Evolutionary conservation across 768 basidiomycete genomes (phyloP), one percentile per base, ranked within the genome.

Genomic region (Kwoniella dendrophila): DNA sequence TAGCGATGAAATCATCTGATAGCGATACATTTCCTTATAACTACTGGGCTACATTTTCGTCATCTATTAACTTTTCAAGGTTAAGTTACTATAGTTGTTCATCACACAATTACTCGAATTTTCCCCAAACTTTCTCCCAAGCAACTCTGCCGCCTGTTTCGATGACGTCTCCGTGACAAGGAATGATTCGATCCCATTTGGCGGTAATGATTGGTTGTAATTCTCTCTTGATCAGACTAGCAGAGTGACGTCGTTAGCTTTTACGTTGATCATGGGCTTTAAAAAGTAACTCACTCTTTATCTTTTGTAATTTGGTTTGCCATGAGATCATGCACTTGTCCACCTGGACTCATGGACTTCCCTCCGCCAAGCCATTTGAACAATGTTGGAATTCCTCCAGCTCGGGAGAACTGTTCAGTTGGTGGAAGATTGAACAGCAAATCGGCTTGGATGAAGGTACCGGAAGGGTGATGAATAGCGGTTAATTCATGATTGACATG

Each of bases 371-470:
- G 24, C 26, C 65, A 30, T 52, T 69, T 71, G 54, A 69, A 62
- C 11, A 72, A 40, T 16, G 27, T 18, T 4, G 65, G 73, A 7
- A 66, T 29, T 53, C 70, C 73, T 26, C 67, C 67, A 7, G 73
- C 68, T 33, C 74, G 69, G 14, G 75, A 74, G 73, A 81, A 79
- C 80, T 92, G 90, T 78, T 94, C 91, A 1, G 76, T 86, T 3
- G 85, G 81, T 0, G 91, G 90, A 12, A 94, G 81, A 80, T 93
- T 93, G 81, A 91, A 85, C 2, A 94, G 76, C 44, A 94, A 81
- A 76, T 96, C 92, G 1, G 90, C 92, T 75, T 88, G 82, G 47
- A 94, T 84, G 45, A 94, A 80, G 0, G 87, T 85, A 74, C 86
- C 88, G 14, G 86, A 88, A 0, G 84, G 81, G 12, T 81, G 78